A percentile compares a stretch with the other conserved stretches of the same genome.
phyloP scores from a whole-genome alignment of 768 basidiomycete species.

The Lactarius quietus region DNA sequence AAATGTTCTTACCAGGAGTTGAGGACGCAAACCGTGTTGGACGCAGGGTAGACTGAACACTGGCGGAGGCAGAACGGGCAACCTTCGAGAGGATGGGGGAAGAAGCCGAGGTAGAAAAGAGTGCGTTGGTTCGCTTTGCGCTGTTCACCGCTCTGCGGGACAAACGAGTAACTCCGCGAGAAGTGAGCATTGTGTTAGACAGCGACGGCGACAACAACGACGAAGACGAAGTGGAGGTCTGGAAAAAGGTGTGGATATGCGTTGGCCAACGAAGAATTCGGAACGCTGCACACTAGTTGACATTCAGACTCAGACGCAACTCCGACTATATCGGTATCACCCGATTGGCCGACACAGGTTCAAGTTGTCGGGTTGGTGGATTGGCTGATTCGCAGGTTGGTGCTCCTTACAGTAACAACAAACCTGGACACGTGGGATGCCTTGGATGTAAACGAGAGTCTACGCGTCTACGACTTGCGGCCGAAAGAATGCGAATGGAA shows the following conservation, averaged over 20 bases:
- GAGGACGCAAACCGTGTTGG: conserved; percentile 47
- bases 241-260: conserved; percentile 27
- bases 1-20: conserved; percentile 47
- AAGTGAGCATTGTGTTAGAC: conserved; percentile 70
- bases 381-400: background rate
- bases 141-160: conserved; percentile 78
- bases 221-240: conserved; percentile 19
- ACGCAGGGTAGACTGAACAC: conserved; percentile 47
- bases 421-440: background rate
- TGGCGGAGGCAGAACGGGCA: conserved; percentile 44
- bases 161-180: conserved; percentile 84
- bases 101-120: conserved; percentile 66
- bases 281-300: background rate
- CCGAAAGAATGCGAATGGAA: background rate
- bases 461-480: background rate
- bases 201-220: conserved; percentile 30
- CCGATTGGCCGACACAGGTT: background rate
- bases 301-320: conserved; percentile 22
- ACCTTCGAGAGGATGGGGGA: conserved; percentile 53
- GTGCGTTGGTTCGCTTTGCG: conserved; percentile 71
- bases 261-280: conserved; percentile 16
- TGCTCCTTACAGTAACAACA: background rate
- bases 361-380: background rate
- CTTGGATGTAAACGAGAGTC: background rate
- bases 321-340: conserved; percentile 6